Conservation (phyloP, 176 grass and related monocot species). For the Themeda triandra region DNA sequence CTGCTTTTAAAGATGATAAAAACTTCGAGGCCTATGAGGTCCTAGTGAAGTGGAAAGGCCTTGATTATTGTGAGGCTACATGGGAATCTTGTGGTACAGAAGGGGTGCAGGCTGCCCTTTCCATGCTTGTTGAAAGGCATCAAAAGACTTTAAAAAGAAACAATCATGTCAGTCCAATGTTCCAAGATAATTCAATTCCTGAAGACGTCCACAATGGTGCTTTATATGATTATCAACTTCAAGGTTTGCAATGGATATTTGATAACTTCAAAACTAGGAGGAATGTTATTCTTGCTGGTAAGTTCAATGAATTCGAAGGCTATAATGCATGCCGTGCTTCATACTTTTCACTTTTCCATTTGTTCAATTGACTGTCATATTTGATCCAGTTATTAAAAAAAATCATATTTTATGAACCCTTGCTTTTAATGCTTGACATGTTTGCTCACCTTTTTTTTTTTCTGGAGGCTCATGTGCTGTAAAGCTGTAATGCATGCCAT, state of each 20-base stretch:
- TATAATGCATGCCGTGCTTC: background rate
- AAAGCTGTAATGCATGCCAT: background rate
- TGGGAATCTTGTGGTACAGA: conserved; percentile 48
- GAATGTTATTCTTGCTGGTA: conserved; percentile 75
- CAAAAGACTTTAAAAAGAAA: conserved; percentile 24
- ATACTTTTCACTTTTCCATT: background rate
- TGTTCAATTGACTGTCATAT: no score
- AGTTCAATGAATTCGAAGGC: conserved; percentile 2
- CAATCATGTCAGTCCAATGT: background rate
- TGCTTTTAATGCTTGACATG: background rate
- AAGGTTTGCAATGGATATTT: conserved; percentile 72
- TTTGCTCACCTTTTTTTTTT: no score
- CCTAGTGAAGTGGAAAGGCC: conserved; percentile 72
- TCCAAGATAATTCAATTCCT: background rate
- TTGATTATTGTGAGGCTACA: conserved; percentile 72
- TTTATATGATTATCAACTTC: conserved; percentile 67
- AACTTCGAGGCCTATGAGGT: conserved; percentile 39
- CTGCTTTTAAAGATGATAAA: conserved; percentile 26
- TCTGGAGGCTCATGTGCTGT: background rate
- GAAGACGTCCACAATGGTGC: conserved; percentile 26
- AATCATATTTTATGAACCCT: background rate
- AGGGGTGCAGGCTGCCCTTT: conserved; percentile 35
- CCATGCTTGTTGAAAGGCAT: conserved; percentile 53
- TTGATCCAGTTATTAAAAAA: no score
- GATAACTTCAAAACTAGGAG: conserved; percentile 51